Evolutionary conservation across 129 eudicot species (phyloP).

Genomic region (Tanacetum coccineum): DNA sequence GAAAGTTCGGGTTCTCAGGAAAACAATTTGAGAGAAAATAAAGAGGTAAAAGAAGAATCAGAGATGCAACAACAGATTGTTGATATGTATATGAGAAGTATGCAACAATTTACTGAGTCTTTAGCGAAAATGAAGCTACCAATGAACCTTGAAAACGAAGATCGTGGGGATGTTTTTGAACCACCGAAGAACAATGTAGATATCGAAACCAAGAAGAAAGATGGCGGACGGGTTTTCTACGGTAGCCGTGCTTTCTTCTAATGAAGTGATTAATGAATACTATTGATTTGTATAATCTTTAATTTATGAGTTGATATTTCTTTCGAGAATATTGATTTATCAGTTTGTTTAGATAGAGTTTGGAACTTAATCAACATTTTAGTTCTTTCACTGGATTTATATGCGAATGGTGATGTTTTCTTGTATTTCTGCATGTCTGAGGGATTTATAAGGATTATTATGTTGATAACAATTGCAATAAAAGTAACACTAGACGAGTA

Average conservation of each 20-base stretch:
- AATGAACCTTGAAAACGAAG: conserved; percentile 56
- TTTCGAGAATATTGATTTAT: background rate
- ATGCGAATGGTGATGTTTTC: background rate
- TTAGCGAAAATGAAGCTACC: conserved; percentile 86
- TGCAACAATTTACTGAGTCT: conserved; percentile 85
- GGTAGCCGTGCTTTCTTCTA: conserved; percentile 91
- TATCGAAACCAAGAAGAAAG: conserved; percentile 50
- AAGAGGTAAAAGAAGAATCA: conserved; percentile 48
- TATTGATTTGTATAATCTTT: background rate
- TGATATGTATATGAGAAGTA: conserved; percentile 91
- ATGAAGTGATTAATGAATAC: background rate
- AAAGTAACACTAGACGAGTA: no score
- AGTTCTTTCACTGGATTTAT: background rate
- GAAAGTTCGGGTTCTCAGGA: conserved; percentile 36
- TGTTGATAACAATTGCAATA: no score
- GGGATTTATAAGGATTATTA: no score
- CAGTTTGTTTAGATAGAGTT: conserved; percentile 16
- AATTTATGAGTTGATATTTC: conserved; percentile 11
- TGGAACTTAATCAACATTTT: conserved; percentile 1
- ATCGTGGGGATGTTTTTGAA: conserved; percentile 32
- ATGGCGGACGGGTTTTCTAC: conserved; percentile 65
- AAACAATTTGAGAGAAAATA: conserved; percentile 21
- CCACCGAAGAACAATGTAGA: conserved; percentile 29
- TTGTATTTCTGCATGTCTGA: conserved; percentile 13
- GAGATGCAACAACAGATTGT: conserved; percentile 82